Conservation (phyloP, 2,329 filamentous ascomycete genomes). For the Clarireedia monteithiana region DNA sequence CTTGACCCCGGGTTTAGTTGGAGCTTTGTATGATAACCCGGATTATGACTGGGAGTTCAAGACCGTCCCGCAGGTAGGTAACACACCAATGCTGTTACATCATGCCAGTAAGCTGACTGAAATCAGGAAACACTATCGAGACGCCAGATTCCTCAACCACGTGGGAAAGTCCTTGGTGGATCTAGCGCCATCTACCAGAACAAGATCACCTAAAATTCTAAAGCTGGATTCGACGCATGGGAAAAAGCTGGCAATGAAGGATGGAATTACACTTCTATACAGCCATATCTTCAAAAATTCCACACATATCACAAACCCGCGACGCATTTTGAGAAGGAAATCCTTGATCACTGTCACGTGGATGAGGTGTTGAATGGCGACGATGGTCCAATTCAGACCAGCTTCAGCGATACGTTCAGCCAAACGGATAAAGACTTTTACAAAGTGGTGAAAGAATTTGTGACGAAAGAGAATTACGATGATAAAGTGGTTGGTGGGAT, state of each 20-base stretch:
- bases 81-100: slow-evolving; percentile 9
- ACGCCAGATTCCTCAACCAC: slow-evolving; percentile 18
- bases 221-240: slow-evolving; percentile 37
- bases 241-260: slow-evolving; percentile 33
- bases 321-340: neutral
- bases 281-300: slow-evolving; percentile 35
- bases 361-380: slow-evolving; percentile 5
- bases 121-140: slow-evolving; percentile 13
- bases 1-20: slow-evolving; percentile 22
- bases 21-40: slow-evolving; percentile 17
- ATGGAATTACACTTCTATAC: slow-evolving; percentile 31
- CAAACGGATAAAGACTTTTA: slow-evolving; percentile 11
- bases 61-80: slow-evolving; percentile 31
- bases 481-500: slow-evolving; percentile 31
- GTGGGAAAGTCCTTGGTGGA: slow-evolving; percentile 32
- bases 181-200: slow-evolving; percentile 28
- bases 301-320: slow-evolving; percentile 17
- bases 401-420: slow-evolving; percentile 2
- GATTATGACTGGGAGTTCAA: slow-evolving; percentile 36
- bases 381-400: slow-evolving; percentile 11
- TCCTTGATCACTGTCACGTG: neutral
- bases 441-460: slow-evolving; percentile 9
- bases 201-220: slow-evolving; percentile 15
- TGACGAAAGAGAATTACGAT: slow-evolving; percentile 25
- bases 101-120: slow-evolving; percentile 17